Conservation (phyloP, 345 rosid genomes). For the Hibiscus mutabilis region DNA sequence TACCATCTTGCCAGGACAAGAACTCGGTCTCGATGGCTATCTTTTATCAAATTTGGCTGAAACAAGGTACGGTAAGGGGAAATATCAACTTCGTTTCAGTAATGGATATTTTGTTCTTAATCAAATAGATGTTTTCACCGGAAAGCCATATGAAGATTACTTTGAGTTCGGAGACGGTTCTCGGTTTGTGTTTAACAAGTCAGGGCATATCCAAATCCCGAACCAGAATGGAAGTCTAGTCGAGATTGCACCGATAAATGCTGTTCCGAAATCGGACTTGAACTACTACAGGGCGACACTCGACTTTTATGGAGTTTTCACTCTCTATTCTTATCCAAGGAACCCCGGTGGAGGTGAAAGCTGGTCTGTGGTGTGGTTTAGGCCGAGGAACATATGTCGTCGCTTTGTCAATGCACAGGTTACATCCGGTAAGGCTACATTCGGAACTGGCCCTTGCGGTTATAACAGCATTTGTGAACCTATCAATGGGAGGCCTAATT, state of each 20-base stretch:
- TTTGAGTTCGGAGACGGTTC: neutral
- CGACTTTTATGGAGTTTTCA: constrained; percentile 9
- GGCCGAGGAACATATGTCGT: neutral
- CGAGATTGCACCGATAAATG: neutral
- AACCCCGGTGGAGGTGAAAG: neutral
- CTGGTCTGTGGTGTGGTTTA: neutral
- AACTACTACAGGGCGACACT: constrained; percentile 4
- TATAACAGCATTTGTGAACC: constrained; percentile 12
- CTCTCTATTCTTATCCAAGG: constrained; percentile 5
- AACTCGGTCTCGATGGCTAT: neutral
- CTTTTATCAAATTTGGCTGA: neutral
- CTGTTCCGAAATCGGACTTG: neutral
- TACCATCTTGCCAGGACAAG: constrained; percentile 34
- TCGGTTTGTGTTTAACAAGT: constrained; percentile 1
- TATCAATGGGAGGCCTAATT: neutral
- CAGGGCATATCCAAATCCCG: constrained; percentile 7
- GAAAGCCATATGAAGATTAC: neutral
- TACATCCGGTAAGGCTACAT: neutral
- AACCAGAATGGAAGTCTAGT: neutral
- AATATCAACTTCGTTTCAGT: constrained; percentile 7
- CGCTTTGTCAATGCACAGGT: neutral
- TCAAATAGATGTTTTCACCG: constrained; percentile 11
- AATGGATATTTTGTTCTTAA: neutral
- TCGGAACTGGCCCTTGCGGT: constrained; percentile 14
- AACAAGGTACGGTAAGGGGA: neutral